Evolutionary conservation across 2,329 filamentous ascomycete species (phyloP).

Genomic region (Ceratocystis variospora): DNA sequence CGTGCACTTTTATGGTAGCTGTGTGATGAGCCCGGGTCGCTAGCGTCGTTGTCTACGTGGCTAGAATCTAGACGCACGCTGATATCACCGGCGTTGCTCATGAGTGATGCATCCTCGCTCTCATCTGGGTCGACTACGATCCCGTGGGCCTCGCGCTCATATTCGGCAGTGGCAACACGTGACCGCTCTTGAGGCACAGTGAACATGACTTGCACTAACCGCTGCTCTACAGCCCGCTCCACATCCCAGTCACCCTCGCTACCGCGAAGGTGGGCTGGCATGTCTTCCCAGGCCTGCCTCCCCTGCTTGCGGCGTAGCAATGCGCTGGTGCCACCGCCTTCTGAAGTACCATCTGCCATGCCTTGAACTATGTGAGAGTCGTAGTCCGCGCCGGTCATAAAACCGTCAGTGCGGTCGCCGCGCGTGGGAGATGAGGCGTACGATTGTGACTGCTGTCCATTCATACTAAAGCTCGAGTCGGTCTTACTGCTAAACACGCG

Average conservation of each 20-base stretch:
- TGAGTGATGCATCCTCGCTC: conserved; percentile 14
- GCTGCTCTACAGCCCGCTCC: conserved; percentile 54
- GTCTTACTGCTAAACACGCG: conserved; percentile 44
- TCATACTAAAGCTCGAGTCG: conserved; percentile 22
- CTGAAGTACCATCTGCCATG: conserved; percentile 30
- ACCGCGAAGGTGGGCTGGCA: conserved; percentile 23
- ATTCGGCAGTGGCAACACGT: conserved; percentile 74
- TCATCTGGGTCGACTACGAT: conserved; percentile 15
- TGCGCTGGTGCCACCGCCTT: conserved; percentile 24
- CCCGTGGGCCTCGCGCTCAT: conserved; percentile 25
- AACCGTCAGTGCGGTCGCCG: conserved; percentile 26
- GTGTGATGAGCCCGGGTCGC: conserved; percentile 4
- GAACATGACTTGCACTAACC: conserved; percentile 75
- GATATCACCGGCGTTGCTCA: conserved; percentile 17
- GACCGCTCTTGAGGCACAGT: conserved; percentile 79
- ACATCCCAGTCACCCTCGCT: conserved; percentile 64
- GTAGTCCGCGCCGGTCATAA: conserved; percentile 25
- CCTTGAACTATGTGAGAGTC: conserved; percentile 31
- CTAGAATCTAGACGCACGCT: conserved; percentile 5
- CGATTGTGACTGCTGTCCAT: conserved; percentile 20
- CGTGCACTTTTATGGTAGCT: not conserved
- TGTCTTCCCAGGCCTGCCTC: conserved; percentile 38
- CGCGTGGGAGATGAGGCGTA: conserved; percentile 22
- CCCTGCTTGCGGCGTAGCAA: conserved; percentile 43
- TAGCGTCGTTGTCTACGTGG: not conserved